Conservation (phyloP, 23 red algal genomes). For the Gracilariopsis chorda region DNA sequence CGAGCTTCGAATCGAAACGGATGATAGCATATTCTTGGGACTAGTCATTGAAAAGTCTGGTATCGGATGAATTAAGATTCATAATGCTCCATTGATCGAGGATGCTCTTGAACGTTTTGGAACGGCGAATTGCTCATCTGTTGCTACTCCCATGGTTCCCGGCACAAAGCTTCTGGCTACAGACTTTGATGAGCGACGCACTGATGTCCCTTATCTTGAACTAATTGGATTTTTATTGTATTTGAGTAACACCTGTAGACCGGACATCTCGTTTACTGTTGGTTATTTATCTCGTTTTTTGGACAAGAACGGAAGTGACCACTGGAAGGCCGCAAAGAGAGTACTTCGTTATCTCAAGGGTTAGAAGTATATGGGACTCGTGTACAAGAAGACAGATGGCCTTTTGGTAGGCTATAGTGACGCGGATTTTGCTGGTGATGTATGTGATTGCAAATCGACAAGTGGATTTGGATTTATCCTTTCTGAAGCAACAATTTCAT, state of each 20-base stretch:
- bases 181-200: neutral
- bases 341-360: constrained; percentile 14
- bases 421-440: constrained; percentile 12
- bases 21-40: neutral
- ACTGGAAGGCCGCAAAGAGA: constrained; percentile 5
- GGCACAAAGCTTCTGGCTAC: neutral
- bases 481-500: neutral
- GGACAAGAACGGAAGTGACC: neutral
- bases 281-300: neutral
- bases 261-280: neutral
- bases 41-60: neutral
- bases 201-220: neutral
- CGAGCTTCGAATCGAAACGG: neutral
- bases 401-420: neutral
- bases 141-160: neutral
- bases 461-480: neutral
- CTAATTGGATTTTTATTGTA: neutral
- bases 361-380: neutral
- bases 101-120: neutral
- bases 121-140: neutral
- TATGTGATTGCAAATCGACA: neutral
- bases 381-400: too few species aligned
- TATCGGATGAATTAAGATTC: neutral
- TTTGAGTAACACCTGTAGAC: neutral
- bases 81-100: neutral